Evolutionary conservation across 1,284 basidiomycete genomes (phyloP), one percentile per base, ranked within the genome.

Genomic region (Ganoderma resinaceum): DNA sequence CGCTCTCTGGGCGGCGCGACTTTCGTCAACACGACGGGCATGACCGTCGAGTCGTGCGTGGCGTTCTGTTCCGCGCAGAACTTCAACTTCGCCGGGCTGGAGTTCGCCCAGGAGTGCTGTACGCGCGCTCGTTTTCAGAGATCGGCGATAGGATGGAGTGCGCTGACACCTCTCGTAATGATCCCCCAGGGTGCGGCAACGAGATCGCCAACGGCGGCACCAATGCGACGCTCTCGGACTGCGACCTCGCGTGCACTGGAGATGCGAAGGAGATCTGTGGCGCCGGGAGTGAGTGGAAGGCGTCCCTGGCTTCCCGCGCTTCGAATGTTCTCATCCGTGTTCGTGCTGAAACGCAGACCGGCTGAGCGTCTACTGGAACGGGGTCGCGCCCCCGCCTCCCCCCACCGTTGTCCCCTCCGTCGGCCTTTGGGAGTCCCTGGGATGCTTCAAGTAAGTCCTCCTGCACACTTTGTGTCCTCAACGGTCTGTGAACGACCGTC

Each of bases 11-110:
- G 79, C 26, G 84, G 81, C 14, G 79, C 85, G 0, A 77, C 80
- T 3, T 87, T 82, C 68, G 80, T 82, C 26, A 81, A 81, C 74
- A 80, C 84, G 20, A 81, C 76, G 8, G 79, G 77, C n/a, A 92
- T 92, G 89, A 92, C 90, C 18, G 82, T 87, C 63, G 88, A 90
- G 75, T 80, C 80, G 11, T 93, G 91, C 77, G 86, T 91, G 73
- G 78, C 68, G 65, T 92, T 88, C 76, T 93, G 91, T 72, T 80
- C 83, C 29, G 66, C 77, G 26, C 80, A 83, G 66, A 70, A 78
- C 12, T 90, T 82, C 73, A 79, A 89, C 69, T 91, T 86, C 72
- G 89, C 91, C 42, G 91, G 91, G 20, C 82, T 87, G 12, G 91
- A 92, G 75, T 85, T 80, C 70, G 81, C 79, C 2, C 80, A 83